Evolutionary conservation across 2,329 filamentous ascomycete genomes (phyloP), one percentile per base, ranked within the genome.

Genomic region (Aspergillus unguis): DNA sequence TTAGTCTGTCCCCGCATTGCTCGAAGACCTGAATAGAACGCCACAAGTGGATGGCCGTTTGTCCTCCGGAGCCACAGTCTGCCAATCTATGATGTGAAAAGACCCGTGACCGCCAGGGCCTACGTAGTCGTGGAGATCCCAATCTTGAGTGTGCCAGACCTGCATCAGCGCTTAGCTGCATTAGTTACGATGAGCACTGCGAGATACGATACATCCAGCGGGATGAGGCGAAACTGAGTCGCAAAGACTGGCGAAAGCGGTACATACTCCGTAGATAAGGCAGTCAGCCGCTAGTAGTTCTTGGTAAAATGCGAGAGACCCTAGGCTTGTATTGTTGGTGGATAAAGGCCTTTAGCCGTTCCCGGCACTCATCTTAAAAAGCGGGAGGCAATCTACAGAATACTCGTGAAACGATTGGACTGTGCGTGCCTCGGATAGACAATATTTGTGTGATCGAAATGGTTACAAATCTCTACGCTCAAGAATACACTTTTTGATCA

Each of bases 1-100:
- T 17, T 57, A 58, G 57, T 28, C 17, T 11, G 17, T 27, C 59
- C 59, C 59, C 59, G 55, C 59, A 17, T 17, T 17, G 17, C 17
- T 17, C 31, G 41, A 23, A 44, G 25, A 32, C 23, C 35, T 47
- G 38, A 33, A 36, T 23, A 33, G 44, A 37, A 3, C 23, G 25
- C 48, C 43, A 38, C 45, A 43, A 36, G 9, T 11, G 47, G 47
- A 5, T 29, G 17, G 33, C 28, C 25, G 35, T 47, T 42, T 58
- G 44, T 51, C 50, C 35, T 56, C 9, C 8, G 44, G 46, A 33
- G 31, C 35, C 9, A n/a, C 7, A n/a, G 28, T 17, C 41, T 44
- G 28, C 41, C 41, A 44, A 44, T 33, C 41, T 17, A 17, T 3
- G 41, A 25, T 26, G 26, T 26, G 41, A 31, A 32, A 17, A 44